Base-by-base conservation (phyloP, 2,329 filamentous ascomycete species). In the Sporothrix phasma region DNA sequence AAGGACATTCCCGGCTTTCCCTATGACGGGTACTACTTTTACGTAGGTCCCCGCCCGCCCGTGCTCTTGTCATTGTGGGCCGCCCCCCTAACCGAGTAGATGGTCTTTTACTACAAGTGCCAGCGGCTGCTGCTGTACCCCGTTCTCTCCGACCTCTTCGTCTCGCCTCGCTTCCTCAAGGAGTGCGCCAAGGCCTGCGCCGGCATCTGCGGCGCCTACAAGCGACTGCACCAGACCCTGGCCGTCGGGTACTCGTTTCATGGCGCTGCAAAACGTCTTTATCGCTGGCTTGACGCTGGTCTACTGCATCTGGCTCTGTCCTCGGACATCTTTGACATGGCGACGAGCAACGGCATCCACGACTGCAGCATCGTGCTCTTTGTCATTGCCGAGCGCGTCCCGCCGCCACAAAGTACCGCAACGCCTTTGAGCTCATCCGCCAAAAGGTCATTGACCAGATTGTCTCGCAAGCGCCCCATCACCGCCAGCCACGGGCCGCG, bases 221-320 rank as follows among this genome's bases (percentile, higher is more conserved):
- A 62, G 46, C 45, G 46, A 3, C 60, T 62, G 37, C 60, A 62
- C 46, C 60, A 62, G 60, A 62, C 60, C 1, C 6, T 62, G 45
- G 60, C 60, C 17, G 60, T 62, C 8, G 60, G 60, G 22, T 62
- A 62, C 60, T 62, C 60, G 5, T n/a, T 62, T 51, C 34, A 62
- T 62, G 60, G 60, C 60, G 3, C 37, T 62, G 34, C 60, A 62
- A 26, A 62, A 62, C 34, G 60, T 62, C 7, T 62, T 62, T 13
- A 62, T 62, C 8, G 60, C 67, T 64, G 72, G 71, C 2, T 64
- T 73, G 4, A 73, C 72, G 3, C 67, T 74, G 17, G 66, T 73
- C 10, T 74, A 74, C 63, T 72, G 72, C 59, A 67, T 69, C 19
- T 74, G 72, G 72, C 62, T 64, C 46, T 62, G 60, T 79, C 56